Evolutionary conservation across 208 protist genomes (phyloP), one percentile per base, ranked within the genome.

Genomic region (Wallacemonas rigidus): DNA sequence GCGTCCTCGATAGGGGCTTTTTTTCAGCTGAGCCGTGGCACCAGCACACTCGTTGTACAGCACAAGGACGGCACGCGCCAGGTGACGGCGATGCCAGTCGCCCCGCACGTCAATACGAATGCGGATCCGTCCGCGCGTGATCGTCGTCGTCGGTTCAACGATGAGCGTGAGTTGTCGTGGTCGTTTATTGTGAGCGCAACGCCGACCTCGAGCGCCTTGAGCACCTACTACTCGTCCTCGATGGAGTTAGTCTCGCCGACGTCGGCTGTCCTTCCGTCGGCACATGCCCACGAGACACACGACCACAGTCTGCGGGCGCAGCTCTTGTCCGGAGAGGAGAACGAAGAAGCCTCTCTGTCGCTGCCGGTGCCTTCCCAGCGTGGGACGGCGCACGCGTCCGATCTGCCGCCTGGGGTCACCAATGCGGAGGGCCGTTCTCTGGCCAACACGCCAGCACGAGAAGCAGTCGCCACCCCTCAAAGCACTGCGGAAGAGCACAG

Each of bases 1-100:
- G 60, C 51, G 15, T 71, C 67, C 8, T 71, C 67, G 15, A 71
- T 71, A 53, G 67, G 67, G 6, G 67, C 67, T 1, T 71, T 71
- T 35, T 48, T 57, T 2, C 48, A 57, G 51, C 53, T 5, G n/a
- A 71, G 51, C 36, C 67, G 40, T 14, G 67, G 67, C 53, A 39
- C 38, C 0, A 61, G 67, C 53, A 57, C 48, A 36, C 26, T 61
- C 17, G 12, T 71, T 15, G 48, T 71, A 39, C 67, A 55, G 12
- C 40, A 54, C 51, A 58, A 47, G 38, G 67, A 71, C 39, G 67
- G 67, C 67, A 54, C 48, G 26, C 48, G 51, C 14, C 8, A 61
- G 38, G 12, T 71, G 5, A 36, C 51, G 35, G 8, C n/a, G 3
- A 53, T 41, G 40, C 67, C 67, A 15, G 3, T 5, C 3, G 48